Base-by-base conservation (phyloP, 2,329 filamentous ascomycete genomes). In the Ceratocystiopsis minuta region DNA sequence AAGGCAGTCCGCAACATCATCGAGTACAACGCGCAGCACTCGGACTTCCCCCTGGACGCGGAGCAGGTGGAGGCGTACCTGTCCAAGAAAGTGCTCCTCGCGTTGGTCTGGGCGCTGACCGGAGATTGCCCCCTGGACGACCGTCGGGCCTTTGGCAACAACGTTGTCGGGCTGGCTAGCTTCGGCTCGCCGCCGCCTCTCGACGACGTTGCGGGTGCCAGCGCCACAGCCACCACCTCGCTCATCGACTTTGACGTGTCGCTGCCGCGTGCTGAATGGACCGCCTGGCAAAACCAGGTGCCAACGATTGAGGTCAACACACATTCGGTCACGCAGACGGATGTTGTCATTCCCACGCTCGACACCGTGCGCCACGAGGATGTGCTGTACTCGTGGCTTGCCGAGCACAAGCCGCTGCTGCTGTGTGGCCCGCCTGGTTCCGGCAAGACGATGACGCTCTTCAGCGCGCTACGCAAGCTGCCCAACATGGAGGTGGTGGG, bases 401-500 rank as follows among this genome's bases (percentile, higher is more conserved):
- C 92, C 15, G 90, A 99, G 59, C 90, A 99, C 58, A 98, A 98
- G 64, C 90, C 92, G 13, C 68, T 99, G 16, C 67, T 99, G 41
- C 79, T 99, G 15, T 99, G 90, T 57, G 92, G 90, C 59, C 92
- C 90, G 56, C 90, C 90, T 45, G 90, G 90, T 65, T 98, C 90
- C 40, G 90, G 90, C 68, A 99, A 99, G 67, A 99, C 90, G 5
- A 99, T 99, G 90, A 99, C 90, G 12, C 67, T 99, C 13, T 99
- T 99, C 66, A 95, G 88, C 57, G 90, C 90, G 32, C 74, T 99
- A 42, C 80, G 90, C 49, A 98, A 98, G 61, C 68, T 98, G 44
- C 88, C 88, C 4, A 95, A 95, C 57, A 95, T 98, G 87, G 90
- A 98, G 61, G 86, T 95, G 44, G 92, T 98, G 31, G 90, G 90